These are phyloP conservation scores for Aspergillus neoniger DNA, from an alignment of 2,329 filamentous ascomycete genomes.

Conservation along the genomic window DNA sequence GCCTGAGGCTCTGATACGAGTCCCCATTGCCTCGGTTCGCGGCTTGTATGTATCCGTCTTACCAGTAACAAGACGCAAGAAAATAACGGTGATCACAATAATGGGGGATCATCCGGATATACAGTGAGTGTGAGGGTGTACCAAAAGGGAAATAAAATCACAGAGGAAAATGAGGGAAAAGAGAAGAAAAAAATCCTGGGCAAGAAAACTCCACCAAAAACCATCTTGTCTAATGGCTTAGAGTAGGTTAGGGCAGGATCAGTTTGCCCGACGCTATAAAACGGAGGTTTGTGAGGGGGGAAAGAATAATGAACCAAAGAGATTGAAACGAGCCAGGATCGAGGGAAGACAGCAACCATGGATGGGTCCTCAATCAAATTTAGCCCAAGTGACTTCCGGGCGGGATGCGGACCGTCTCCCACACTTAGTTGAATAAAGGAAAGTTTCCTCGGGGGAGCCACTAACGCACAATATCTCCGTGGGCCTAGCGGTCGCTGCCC, in stretches of 20 bases:
- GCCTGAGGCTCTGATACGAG: background rate
- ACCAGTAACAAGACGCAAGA: background rate
- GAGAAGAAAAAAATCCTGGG: too few species aligned
- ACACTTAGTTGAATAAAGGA: constrained; percentile 16
- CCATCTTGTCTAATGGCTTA: too few species aligned
- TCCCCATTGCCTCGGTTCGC: background rate
- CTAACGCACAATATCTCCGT: constrained; percentile 14
- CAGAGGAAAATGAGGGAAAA: too few species aligned
- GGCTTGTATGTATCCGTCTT: background rate
- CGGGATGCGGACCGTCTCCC: constrained; percentile 28
- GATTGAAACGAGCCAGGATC: background rate
- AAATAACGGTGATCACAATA: background rate
- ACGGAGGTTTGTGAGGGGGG: background rate
- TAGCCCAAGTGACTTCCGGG: constrained; percentile 24
- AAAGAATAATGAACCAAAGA: background rate
- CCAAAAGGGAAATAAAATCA: too few species aligned
- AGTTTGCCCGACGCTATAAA: background rate
- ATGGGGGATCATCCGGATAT: background rate
- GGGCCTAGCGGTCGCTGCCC: constrained; percentile 10
- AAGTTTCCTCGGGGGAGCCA: constrained; percentile 13
- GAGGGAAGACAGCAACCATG: background rate
- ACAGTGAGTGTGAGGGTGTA: too few species aligned
- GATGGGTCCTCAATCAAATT: constrained; percentile 5
- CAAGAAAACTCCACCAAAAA: too few species aligned
- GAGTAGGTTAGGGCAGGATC: background rate